Base-by-base conservation (phyloP, 495 filamentous ascomycete genomes). In the Hyaloscypha variabilis region DNA sequence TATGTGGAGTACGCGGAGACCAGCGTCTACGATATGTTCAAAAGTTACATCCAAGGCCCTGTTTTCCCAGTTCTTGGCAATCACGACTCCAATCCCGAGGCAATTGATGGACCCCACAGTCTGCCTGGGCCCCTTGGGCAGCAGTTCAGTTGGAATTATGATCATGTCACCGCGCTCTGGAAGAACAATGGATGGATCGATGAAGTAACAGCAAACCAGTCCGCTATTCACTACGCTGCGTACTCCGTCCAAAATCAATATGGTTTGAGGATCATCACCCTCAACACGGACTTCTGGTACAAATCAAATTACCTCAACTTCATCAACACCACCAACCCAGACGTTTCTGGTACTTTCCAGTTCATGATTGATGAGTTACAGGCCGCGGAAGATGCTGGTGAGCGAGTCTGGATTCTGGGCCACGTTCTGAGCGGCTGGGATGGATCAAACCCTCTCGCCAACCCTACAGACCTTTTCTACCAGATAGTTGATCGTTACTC, bases 231-330 rank as follows among this genome's bases (percentile, higher is more conserved):
- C 34, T 81, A 81, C 42, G 85, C 81, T 24, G 77, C 77, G 3
- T 88, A 87, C 63, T 83, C 83, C 3, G 76, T 73, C 17, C 71
- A 76, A 29, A 68, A 59, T 39, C 75, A 76, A 11, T 67, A 71
- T 55, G 73, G 72, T 25, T 76, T 88, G 3, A 77, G 82, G 19
- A 75, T 88, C 50, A 85, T 88, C 67, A 85, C 83, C 19, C 77
- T 85, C 64, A 88, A 83, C 72, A 87, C 81, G 36, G 80, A 84
- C 64, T 76, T 85, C 69, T 87, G 83, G 76, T 86, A 87, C 68
- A 78, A 76, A 54, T 68, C 72, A 3, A 83, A 83, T 54, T 76
- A 79, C 11, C 74, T 79, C 25, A 85, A 86, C 72, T 85, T 81
- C 74, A 81, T 79, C 73, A 68, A 79, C 29, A 86, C 81, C 60